Evolutionary conservation across 2,329 filamentous ascomycete genomes (phyloP).

Genomic region (Monilinia fructigena): DNA sequence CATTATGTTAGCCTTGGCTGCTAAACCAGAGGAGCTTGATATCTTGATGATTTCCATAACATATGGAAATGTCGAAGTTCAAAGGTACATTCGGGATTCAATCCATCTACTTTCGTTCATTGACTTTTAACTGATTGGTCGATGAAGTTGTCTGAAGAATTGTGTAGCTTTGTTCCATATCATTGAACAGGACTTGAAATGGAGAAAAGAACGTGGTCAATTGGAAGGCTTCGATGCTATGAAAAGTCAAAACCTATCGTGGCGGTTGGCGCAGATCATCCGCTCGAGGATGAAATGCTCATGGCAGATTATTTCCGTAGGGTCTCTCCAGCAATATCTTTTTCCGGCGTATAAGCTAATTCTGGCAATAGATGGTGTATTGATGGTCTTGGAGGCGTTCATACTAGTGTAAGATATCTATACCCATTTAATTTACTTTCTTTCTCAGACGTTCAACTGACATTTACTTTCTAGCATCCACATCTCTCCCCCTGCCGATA

Average conservation of each 20-base stretch:
- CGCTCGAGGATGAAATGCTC: constrained; percentile 78
- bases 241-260: constrained; percentile 75
- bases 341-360: constrained; percentile 24
- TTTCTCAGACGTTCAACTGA: constrained; percentile 25
- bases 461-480: constrained; percentile 54
- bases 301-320: constrained; percentile 85
- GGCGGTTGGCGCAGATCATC: constrained; percentile 81
- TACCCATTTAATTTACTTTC: background rate
- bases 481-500: constrained; percentile 70
- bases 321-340: constrained; percentile 38
- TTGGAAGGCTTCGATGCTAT: constrained; percentile 71
- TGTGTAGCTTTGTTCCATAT: constrained; percentile 88
- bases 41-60: constrained; percentile 83
- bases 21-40: constrained; percentile 80
- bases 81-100: constrained; percentile 56
- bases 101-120: background rate
- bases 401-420: constrained; percentile 50
- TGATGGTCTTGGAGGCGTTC: constrained; percentile 76
- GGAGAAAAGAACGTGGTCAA: constrained; percentile 69
- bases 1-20: constrained; percentile 80
- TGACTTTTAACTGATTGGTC: constrained; percentile 18
- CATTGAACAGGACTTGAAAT: constrained; percentile 82
- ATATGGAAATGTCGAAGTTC: constrained; percentile 88
- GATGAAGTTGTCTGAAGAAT: constrained; percentile 75
- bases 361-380: constrained; percentile 61